These are phyloP conservation scores for Aeschynomene evenia DNA, from an alignment of 306 rosid genomes.

Conservation along the genomic window DNA sequence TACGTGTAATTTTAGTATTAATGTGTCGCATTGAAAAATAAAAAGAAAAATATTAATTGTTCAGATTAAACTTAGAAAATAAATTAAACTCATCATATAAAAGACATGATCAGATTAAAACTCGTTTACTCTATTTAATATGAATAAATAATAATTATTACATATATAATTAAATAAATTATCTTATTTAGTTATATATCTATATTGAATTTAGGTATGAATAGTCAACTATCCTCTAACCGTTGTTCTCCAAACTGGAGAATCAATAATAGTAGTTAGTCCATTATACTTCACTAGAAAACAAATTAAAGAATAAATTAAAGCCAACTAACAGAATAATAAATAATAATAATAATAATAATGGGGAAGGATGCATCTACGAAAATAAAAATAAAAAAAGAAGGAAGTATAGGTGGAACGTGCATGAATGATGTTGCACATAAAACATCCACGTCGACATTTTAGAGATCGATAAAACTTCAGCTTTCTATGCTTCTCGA, in stretches of 20 bases:
- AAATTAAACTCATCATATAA: too few species aligned
- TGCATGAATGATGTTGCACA: conserved; percentile 58
- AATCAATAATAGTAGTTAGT: neutral
- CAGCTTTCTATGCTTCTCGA: conserved; percentile 34
- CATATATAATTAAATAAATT: too few species aligned
- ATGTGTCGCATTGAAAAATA: too few species aligned
- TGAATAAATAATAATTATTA: too few species aligned
- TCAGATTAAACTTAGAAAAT: too few species aligned
- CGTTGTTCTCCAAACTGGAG: neutral
- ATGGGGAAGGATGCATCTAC: too few species aligned
- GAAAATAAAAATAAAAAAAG: neutral
- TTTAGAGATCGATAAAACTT: conserved; percentile 26
- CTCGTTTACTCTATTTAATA: too few species aligned
- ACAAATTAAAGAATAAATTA: neutral
- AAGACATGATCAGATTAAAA: too few species aligned
- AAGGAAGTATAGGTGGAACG: conserved; percentile 43
- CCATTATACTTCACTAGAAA: conserved; percentile 2
- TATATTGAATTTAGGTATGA: neutral
- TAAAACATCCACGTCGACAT: conserved; percentile 42
- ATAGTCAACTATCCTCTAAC: neutral
- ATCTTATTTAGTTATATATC: neutral
- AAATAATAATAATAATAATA: too few species aligned
- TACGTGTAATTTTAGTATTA: too few species aligned
- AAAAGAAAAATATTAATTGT: too few species aligned
- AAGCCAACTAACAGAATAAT: neutral